Base-by-base conservation (phyloP, 2,329 filamentous ascomycete species). In the Cladosporium halotolerans region DNA sequence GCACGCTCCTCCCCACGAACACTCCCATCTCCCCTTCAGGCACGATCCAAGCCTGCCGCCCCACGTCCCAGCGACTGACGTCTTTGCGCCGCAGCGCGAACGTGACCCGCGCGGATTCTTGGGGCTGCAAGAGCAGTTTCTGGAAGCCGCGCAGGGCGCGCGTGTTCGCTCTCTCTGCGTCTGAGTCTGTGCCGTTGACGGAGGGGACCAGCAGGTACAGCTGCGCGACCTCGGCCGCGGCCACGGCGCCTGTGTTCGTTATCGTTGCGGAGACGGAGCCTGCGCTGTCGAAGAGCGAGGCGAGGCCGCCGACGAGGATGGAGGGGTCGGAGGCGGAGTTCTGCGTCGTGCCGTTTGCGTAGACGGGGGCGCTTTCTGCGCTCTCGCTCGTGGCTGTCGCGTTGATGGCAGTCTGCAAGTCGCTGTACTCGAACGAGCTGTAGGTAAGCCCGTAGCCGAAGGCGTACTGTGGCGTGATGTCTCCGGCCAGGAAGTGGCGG, bases 111-210 rank as follows among this genome's bases (percentile, higher is more conserved):
- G 63, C 60, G 38, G 63, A 64, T 28, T 62, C 63, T 16, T 63
- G 62, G 2, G 68, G 60, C 34, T 58, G 32, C 8, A 71, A 42
- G 9, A 52, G 44, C 3, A 65, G 54, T 54, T 70, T 70, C 43
- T 64, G 56, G 41, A 69, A 71, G 2, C 67, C 68, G 19, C 68
- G 53, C 38, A 71, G 55, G 1, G 61, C 59, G 45, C 62, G 59
- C 14, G 63, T 66, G 31, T 60, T 59, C 2, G 60, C 53, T 77
- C 70, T 57, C 70, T 72, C 23, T 77, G 78, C 65, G 45, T 60
- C 95, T 76, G 78, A 66, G 40, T 58, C 95, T 18, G 44, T 77
- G 45, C 68, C 70, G 11, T 56, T 88, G 10, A 57, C 58, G 13
- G 61, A 56, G 0, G 64, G 64, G 9, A 69, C 65, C 19, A 63